Base-by-base conservation (phyloP, 768 basidiomycete species). In the Jaapia argillacea region DNA sequence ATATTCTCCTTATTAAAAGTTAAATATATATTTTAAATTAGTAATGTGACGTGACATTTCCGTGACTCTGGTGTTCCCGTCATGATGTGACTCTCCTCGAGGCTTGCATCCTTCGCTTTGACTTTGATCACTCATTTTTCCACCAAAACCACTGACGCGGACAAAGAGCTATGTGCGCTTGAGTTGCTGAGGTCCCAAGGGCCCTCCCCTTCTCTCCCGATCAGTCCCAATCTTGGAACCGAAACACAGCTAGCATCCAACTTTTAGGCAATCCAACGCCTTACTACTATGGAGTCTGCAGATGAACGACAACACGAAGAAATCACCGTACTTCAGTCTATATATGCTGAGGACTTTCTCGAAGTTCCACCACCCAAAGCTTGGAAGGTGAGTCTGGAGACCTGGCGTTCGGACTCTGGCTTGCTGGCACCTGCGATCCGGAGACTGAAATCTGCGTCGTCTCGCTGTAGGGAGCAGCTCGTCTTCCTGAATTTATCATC, bases 241-340 rank as follows among this genome's bases (percentile, higher is more conserved):
- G 52, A 55, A 52, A 53, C 25, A 48, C 47, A 37, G 31, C 33
- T 36, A n/a, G 39, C 52, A 48, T 48, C 42, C 42, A 44, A 25
- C 40, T 36, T 28, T 21, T 39, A 23, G 37, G 37, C 37, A 10
- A 10, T 7, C 21, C 12, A 10, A 10, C n/a, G n/a, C 37, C 37
- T 10, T 22, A 7, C 7, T 22, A 38, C 22, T 38, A 86, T 88
- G 85, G 85, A 86, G 64, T 73, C 77, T 48, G 70, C 73, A 46
- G 77, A 80, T 66, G 81, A 85, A 67, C 68, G 71, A 57, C 74
- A 74, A 58, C 68, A 70, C 47, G 62, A 67, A 51, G 87, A 91
- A 70, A 82, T 90, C 48, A 82, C 80, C 40, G 84, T 79, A 24
- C 69, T 90, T 48, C 75, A 77, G 58, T 81, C 85, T 47, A 91